Evolutionary conservation across 441 rosid genomes (phyloP), one percentile per base, ranked within the genome.

Genomic region (Geranium incanum): DNA sequence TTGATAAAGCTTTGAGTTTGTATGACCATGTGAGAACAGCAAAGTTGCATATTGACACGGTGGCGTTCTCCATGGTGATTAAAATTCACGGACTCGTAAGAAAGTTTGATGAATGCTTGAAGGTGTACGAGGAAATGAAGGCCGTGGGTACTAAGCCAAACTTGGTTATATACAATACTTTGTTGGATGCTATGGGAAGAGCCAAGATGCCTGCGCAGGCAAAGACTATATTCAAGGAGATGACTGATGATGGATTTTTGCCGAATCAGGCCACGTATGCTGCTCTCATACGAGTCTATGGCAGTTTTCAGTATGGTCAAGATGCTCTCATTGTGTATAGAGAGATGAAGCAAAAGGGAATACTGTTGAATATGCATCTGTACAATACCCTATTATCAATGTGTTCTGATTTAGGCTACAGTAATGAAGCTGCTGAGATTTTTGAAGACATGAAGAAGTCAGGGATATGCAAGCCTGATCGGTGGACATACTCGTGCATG

Each of bases 361-460:
- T 55, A 11, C 5, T 8, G 4, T 13, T 55, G 21, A 55, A 55
- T 55, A 55, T 55, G 62, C 62, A 55, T 15, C 19, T 55, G 15
- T 55, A 55, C 62, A 55, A 55, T 55, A 55, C 62, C 62, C 19
- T 55, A 55, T 55, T 55, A 15, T n/a, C 62, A 0, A 55, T 55
- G 62, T 55, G 62, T 50, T 13, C 16, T 50, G 59, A 50, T 3
- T 50, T 50, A 50, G 59, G 59, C 59, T 50, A 50, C 59, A 50
- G 59, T 50, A n/a, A 50, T 50, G 59, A 50, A 50, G 59, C 59
- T 50, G 59, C 59, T 50, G 59, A 50, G 59, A 50, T 50, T 50
- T 50, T 50, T 50, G 59, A 50, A 50, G 59, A 50, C 59, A 50
- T 50, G 59, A 13, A 50, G 15, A 50, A 50, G 16, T 50, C 59